Evolutionary conservation across 495 filamentous ascomycete genomes (phyloP).

Genomic region (Thozetella sp.): DNA sequence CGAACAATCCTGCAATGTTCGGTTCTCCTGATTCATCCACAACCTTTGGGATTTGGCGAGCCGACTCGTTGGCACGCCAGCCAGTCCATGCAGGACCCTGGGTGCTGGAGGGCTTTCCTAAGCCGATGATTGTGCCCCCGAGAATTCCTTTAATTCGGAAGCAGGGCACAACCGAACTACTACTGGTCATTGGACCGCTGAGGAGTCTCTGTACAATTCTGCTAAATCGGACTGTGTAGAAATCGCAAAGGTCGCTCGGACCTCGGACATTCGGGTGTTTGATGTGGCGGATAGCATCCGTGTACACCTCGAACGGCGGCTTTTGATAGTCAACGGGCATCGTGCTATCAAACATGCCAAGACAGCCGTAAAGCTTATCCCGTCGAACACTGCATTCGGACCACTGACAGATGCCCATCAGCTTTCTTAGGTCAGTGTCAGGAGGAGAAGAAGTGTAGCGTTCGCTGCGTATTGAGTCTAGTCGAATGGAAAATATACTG

Average conservation of each 20-base stretch:
- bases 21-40: neutral
- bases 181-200: neutral
- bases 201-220: neutral
- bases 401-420: neutral
- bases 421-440: neutral
- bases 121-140: neutral
- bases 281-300: neutral
- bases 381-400: neutral
- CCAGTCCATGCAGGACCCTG: neutral
- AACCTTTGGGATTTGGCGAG: neutral
- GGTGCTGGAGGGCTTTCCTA: neutral
- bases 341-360: neutral
- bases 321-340: neutral
- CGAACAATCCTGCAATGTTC: neutral
- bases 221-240: neutral
- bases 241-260: neutral
- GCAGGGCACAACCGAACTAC: neutral
- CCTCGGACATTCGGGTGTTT: neutral
- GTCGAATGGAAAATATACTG: neutral
- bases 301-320: neutral
- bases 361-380: neutral
- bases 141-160: neutral
- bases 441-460: neutral
- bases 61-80: neutral
- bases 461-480: neutral